Percentiles rank a stretch among this genome's conserved stretches.
Evolutionary conservation across 345 rosid species (phyloP).

Genomic region (Diplotaxis tenuifolia): DNA sequence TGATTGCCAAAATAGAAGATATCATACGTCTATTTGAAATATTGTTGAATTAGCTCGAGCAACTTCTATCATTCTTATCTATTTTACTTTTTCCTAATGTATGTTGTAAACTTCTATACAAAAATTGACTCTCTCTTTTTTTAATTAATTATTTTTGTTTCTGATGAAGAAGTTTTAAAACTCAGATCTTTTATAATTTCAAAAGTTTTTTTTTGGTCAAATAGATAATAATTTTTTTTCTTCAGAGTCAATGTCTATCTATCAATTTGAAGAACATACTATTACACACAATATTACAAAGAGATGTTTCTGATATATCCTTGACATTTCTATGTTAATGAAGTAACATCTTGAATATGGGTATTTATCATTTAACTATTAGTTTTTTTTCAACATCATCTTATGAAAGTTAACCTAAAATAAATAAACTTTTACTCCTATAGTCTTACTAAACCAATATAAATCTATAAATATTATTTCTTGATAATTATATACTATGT

Average conservation of each 20-base stretch:
- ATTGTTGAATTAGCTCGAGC: neutral
- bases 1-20: neutral
- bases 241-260: neutral
- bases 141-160: neutral
- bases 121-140: neutral
- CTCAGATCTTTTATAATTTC: neutral
- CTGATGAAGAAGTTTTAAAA: neutral
- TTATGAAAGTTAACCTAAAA: neutral
- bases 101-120: neutral
- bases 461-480: neutral
- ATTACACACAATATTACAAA: neutral
- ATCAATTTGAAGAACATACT: neutral
- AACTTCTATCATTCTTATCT: neutral
- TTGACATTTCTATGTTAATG: neutral
- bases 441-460: neutral
- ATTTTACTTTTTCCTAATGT: neutral
- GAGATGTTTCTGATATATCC: neutral
- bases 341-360: neutral
- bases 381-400: neutral
- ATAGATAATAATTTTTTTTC: neutral
- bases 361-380: neutral
- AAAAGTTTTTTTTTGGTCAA: neutral
- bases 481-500: neutral
- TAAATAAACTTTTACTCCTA: neutral
- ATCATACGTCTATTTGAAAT: neutral